phyloP scores from a whole-genome alignment of 148 eudicot species.

The Rhododendron mucronatum region DNA sequence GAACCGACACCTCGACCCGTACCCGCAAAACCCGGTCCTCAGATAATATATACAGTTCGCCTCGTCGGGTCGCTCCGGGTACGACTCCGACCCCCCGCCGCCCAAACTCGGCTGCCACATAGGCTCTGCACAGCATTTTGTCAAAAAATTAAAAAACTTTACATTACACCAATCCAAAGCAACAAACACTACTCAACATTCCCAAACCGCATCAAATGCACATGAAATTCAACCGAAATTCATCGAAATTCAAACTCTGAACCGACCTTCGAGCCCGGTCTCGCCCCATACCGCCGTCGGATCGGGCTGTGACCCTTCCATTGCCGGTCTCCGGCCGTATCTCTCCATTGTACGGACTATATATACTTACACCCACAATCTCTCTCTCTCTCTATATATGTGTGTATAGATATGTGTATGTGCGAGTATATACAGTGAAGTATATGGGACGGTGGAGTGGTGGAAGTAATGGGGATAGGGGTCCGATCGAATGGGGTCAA shows the following conservation, averaged over 20 bases:
- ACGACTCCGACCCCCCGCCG: constrained; percentile 41
- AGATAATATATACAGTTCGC: constrained; percentile 73
- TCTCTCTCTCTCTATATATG: neutral
- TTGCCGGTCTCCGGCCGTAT: constrained; percentile 5
- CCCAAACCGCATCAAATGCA: constrained; percentile 14
- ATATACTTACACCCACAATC: neutral
- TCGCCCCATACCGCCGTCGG: constrained; percentile 18
- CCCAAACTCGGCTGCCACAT: constrained; percentile 69
- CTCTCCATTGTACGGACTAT: constrained; percentile 19
- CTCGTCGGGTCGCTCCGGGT: constrained; percentile 77
- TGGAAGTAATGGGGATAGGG: neutral
- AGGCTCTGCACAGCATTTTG: constrained; percentile 48
- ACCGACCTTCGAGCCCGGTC: constrained; percentile 25
- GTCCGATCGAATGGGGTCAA: constrained; percentile 14
- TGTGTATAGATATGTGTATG: neutral
- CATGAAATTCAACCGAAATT: constrained; percentile 12
- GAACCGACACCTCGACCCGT: constrained; percentile 79
- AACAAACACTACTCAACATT: constrained; percentile 12
- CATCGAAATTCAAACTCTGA: neutral
- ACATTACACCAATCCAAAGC: neutral
- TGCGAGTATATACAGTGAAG: neutral
- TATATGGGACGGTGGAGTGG: neutral
- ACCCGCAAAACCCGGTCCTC: constrained; percentile 82
- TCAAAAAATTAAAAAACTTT: constrained; percentile 14
- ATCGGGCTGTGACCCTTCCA: constrained; percentile 16